Evolutionary conservation across 2,329 filamentous ascomycete genomes (phyloP).

Genomic region (Helotiales sp.): DNA sequence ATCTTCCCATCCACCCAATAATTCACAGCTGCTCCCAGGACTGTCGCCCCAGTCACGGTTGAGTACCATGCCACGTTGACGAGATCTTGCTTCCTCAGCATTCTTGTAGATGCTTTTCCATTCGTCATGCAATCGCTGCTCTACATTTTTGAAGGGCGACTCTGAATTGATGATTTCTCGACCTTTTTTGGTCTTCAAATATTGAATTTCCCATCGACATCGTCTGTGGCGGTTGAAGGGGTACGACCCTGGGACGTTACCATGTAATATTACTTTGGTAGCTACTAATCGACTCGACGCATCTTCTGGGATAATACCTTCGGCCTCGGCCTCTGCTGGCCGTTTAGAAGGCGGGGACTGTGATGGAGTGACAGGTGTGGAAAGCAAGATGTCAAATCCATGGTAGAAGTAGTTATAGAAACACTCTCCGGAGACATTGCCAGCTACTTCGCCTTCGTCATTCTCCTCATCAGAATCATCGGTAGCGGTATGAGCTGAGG

Average conservation of each 20-base stretch:
- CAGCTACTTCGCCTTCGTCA: conserved; percentile 56
- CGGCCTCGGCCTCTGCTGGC: conserved; percentile 22
- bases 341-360: conserved; percentile 56
- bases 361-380: conserved; percentile 67
- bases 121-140: conserved; percentile 63
- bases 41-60: conserved; percentile 92
- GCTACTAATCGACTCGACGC: conserved; percentile 70
- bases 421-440: conserved; percentile 66
- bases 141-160: conserved; percentile 73
- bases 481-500: conserved; percentile 68
- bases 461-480: conserved; percentile 68
- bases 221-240: conserved; percentile 94
- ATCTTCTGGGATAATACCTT: conserved; percentile 28
- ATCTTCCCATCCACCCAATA: conserved; percentile 83
- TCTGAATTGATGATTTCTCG: conserved; percentile 50
- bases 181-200: conserved; percentile 48
- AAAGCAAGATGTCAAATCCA: conserved; percentile 92
- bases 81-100: conserved; percentile 49
- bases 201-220: conserved; percentile 79
- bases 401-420: conserved; percentile 99
- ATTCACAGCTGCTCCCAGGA: conserved; percentile 83
- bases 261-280: conserved; percentile 90
- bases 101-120: conserved; percentile 69
- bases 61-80: conserved; percentile 77
- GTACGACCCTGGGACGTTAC: conserved; percentile 93